phyloP scores from a whole-genome alignment of 371 early-diverging fungal species.

The Mucor saturninus region DNA sequence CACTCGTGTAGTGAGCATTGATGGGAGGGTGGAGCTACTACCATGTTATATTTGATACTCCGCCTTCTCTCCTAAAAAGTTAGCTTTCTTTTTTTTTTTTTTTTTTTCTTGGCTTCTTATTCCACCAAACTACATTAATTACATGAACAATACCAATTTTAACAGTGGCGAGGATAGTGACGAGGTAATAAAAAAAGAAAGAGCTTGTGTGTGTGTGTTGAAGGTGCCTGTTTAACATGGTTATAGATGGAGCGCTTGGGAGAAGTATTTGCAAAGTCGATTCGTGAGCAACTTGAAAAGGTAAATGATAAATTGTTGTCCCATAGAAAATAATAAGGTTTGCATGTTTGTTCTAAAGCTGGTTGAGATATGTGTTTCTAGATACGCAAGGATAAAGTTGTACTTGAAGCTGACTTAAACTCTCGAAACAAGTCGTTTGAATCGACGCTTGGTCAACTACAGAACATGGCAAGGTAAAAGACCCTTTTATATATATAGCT shows the following conservation, averaged over 20 bases:
- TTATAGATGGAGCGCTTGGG: conserved; percentile 12
- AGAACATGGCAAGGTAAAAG: conserved; percentile 31
- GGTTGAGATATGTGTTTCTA: conserved; percentile 1
- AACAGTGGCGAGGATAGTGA: too few species aligned
- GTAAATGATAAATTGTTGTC: conserved; percentile 16
- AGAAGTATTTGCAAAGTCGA: conserved; percentile 42
- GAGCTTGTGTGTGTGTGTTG: too few species aligned
- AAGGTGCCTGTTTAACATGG: too few species aligned
- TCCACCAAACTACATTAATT: too few species aligned
- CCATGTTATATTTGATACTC: too few species aligned
- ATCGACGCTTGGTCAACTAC: conserved; percentile 38
- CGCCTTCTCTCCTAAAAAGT: too few species aligned
- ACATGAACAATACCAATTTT: too few species aligned
- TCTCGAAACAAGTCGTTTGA: conserved; percentile 48
- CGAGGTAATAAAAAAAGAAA: too few species aligned
- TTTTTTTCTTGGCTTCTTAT: too few species aligned
- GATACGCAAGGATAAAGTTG: conserved; percentile 55
- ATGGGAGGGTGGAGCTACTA: too few species aligned
- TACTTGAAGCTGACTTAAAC: conserved; percentile 48
- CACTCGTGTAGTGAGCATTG: too few species aligned
- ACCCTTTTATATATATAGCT: not conserved
- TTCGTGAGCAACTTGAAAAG: conserved; percentile 53
- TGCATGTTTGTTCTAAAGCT: not conserved
- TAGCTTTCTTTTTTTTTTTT: too few species aligned
- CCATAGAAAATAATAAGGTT: not conserved